Base-by-base conservation (phyloP, 164 flowering plant genomes). In the Magnolia sinica region DNA sequence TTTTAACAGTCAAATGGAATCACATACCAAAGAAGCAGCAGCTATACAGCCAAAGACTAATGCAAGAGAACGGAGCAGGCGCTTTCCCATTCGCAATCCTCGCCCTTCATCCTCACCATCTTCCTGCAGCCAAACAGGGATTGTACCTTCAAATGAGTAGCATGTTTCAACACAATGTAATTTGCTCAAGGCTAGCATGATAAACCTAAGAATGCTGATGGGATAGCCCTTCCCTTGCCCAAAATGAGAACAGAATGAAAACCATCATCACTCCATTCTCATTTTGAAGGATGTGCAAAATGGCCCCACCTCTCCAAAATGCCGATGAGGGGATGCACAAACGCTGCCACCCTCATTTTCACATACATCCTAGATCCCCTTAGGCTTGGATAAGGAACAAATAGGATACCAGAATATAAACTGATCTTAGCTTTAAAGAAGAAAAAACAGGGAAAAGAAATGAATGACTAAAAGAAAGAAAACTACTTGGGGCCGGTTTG, bases 91-190 rank as follows among this genome's bases (percentile, higher is more conserved):
- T 59, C 93, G 87, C 80, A 90, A 22, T 80, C 80, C 87, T 73
- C 92, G 85, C 8, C 97, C 96, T 76, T 87, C 89, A 85, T 96
- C 98, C 83, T 91, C 97, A 82, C 98, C 98, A 10, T 89, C 94
- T 86, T 94, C 98, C 99, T 94, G 93, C 82, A 89, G 70, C 63
- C 76, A 84, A 29, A 37, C 51, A n/a, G 13, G 52, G 19, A 22
- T 50, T 72, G 23, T 19, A 55, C 22, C 37, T 51, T 72, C 45
- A 22, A 37, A 70, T 68, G 20, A 72, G 8, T 13, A 37, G 71
- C n/a, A 5, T 68, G 7, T 37, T 37, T 29, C 14, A 68, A 31
- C 49, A 37, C 45, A 16, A 4, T 37, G 14, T 13, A 65, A 22
- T 65, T 65, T 65, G 10, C 68, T 24, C 45, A 37, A 37, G 45